Evolutionary conservation across 2,329 filamentous ascomycete genomes (phyloP).

Genomic region (Neonectria hederae): DNA sequence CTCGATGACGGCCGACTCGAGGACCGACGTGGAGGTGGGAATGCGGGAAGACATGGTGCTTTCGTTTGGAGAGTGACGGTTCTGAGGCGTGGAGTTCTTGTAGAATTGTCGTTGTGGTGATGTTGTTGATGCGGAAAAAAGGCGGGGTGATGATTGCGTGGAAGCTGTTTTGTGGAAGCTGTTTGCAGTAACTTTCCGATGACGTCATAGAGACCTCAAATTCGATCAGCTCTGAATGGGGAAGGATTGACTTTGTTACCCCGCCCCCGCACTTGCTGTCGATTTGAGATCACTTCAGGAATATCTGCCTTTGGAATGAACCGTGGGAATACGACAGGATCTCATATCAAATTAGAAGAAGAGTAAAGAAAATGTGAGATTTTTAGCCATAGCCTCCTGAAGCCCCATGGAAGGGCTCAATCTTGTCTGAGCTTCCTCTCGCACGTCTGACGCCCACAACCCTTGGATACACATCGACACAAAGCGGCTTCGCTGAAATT

Average conservation of each 20-base stretch:
- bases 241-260: too few species aligned
- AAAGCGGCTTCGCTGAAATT: too few species aligned
- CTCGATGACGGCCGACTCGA: conserved; percentile 74
- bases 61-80: not conserved
- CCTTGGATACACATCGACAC: too few species aligned
- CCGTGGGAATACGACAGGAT: too few species aligned
- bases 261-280: not conserved
- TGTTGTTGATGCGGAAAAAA: not conserved
- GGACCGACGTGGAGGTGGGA: conserved; percentile 72
- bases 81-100: not conserved
- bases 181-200: not conserved
- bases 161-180: not conserved
- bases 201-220: not conserved
- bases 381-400: too few species aligned
- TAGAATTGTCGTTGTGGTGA: not conserved
- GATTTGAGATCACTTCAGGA: too few species aligned
- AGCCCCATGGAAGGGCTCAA: too few species aligned
- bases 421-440: too few species aligned
- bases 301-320: too few species aligned
- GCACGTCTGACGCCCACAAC: too few species aligned
- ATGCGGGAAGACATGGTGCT: conserved; percentile 48
- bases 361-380: too few species aligned
- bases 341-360: too few species aligned
- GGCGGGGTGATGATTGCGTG: not conserved
- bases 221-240: not conserved